Evolutionary conservation across 2,329 filamentous ascomycete genomes (phyloP).

Genomic region (Beauveria sp.): DNA sequence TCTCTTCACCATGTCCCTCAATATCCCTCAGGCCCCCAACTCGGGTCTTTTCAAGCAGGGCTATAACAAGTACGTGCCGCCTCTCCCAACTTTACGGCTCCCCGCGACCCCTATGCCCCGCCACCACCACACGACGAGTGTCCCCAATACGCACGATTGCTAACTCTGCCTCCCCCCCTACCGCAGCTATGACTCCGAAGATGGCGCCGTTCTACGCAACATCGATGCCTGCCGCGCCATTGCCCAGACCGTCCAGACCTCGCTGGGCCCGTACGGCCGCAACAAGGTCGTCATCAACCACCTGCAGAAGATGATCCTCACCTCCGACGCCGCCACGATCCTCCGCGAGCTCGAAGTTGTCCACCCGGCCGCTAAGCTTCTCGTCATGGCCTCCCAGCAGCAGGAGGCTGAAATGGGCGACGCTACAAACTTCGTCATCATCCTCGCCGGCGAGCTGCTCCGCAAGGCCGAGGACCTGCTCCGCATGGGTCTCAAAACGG

Average conservation of each 20-base stretch:
- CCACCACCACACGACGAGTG: slow-evolving; percentile 11
- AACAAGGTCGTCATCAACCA: slow-evolving; percentile 99
- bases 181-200: slow-evolving; percentile 90
- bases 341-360: slow-evolving; percentile 96
- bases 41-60: slow-evolving; percentile 89
- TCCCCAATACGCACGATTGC: slow-evolving; percentile 1
- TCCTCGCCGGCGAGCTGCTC: slow-evolving; percentile 88
- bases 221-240: slow-evolving; percentile 98
- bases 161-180: slow-evolving; percentile 15
- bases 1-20: slow-evolving; percentile 69
- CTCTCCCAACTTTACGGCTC: slow-evolving; percentile 15
- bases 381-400: slow-evolving; percentile 98
- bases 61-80: slow-evolving; percentile 75
- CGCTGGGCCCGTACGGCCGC: slow-evolving; percentile 90
- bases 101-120: slow-evolving; percentile 19
- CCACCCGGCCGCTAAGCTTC: slow-evolving; percentile 91
- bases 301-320: slow-evolving; percentile 98
- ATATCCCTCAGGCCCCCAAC: slow-evolving; percentile 91
- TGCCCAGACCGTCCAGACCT: slow-evolving; percentile 92
- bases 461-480: slow-evolving; percentile 96
- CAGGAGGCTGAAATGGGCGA: slow-evolving; percentile 99
- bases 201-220: slow-evolving; percentile 96
- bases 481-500: slow-evolving; percentile 96
- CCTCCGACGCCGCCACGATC: slow-evolving; percentile 95
- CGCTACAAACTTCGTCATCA: slow-evolving; percentile 93